phyloP scores from a whole-genome alignment of 495 filamentous ascomycete genomes.

The Aspergillus ostianus region DNA sequence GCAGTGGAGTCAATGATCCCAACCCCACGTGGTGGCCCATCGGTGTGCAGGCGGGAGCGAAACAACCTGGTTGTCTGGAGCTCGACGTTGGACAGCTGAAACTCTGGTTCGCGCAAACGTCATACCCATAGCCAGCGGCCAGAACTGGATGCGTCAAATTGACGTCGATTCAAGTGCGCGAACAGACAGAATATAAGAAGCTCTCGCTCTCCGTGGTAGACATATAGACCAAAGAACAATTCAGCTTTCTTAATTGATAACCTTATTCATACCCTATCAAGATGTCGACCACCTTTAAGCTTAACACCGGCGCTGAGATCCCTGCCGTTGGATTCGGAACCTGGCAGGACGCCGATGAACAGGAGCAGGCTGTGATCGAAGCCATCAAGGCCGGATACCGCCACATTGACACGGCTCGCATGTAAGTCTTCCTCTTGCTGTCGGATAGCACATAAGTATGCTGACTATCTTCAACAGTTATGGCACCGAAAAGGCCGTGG shows the following conservation, averaged over 20 bases:
- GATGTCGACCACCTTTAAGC: slow-evolving; percentile 37
- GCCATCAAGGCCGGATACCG: slow-evolving; percentile 57
- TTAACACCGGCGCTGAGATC: slow-evolving; percentile 52
- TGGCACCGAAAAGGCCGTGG: slow-evolving; percentile 51
- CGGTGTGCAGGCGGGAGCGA: neutral
- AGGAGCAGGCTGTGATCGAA: slow-evolving; percentile 45
- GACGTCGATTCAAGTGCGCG: slow-evolving; percentile 6
- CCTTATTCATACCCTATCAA: slow-evolving; percentile 1
- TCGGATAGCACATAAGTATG: neutral
- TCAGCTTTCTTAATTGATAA: neutral
- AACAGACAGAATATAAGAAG: neutral
- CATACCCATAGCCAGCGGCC: slow-evolving; percentile 3
- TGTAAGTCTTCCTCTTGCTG: slow-evolving; percentile 31
- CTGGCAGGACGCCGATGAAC: slow-evolving; percentile 48
- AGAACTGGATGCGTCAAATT: slow-evolving; percentile 16
- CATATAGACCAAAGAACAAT: neutral
- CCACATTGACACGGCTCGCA: slow-evolving; percentile 59
- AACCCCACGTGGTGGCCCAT: neutral
- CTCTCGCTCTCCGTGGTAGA: neutral
- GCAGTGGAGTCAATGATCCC: neutral
- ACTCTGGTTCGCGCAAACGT: slow-evolving; percentile 7
- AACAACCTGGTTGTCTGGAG: neutral
- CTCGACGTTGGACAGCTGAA: neutral
- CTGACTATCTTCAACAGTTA: slow-evolving; percentile 35
- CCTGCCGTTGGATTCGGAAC: slow-evolving; percentile 49